Evolutionary conservation across 129 eudicot species (phyloP), one percentile per base, ranked within the genome.

Genomic region (Kitagawia praeruptora): DNA sequence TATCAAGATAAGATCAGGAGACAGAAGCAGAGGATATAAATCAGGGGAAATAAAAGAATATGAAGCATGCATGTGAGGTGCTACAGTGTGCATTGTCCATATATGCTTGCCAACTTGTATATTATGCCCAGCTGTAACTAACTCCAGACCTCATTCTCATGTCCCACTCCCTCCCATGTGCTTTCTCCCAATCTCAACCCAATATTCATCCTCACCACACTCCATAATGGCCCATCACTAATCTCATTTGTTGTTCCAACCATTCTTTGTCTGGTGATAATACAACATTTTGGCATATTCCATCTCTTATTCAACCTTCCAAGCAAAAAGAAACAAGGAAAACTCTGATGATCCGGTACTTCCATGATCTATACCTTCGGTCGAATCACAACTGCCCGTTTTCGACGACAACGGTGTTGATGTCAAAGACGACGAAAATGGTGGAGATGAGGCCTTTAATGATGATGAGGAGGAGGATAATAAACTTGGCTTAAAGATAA

Each of bases 301-400:
- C 37, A 18, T 41, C 12, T 41, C 25, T 87, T 67, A 91, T 76
- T 93, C 98, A 67, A 89, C 83, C 80, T 84, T 93, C 98, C 98
- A 93, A 51, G 98, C 98, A 78, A 89, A 91, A n/a, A 93, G 97
- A 78, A 91, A 93, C 15, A 93, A 79, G 84, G 91, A 89, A 84
- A 89, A 93, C 80, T 91, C 95, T 61, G 89, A 85, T 16, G 89
- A 75, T 25, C 89, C 89, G 2, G 69, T 9, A 77, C 77, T 78
- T 76, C 85, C 82, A 77, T 40, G 42, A 40, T 77, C 83, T 46
- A 67, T 63, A 82, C 85, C 89, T 25, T 85, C 91, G 13, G 82
- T 66, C 12, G 98, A 88, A 77, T 85, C 87, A 75, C 77, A 76
- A 75, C 90, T 88, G 47, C 80, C 83, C 40, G 86, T 75, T n/a